Percentiles rank a stretch among this genome's conserved stretches.
These are phyloP conservation scores for Aspergillus fischeri DNA, from an alignment of 2,329 filamentous ascomycete genomes.

Conservation along the genomic window DNA sequence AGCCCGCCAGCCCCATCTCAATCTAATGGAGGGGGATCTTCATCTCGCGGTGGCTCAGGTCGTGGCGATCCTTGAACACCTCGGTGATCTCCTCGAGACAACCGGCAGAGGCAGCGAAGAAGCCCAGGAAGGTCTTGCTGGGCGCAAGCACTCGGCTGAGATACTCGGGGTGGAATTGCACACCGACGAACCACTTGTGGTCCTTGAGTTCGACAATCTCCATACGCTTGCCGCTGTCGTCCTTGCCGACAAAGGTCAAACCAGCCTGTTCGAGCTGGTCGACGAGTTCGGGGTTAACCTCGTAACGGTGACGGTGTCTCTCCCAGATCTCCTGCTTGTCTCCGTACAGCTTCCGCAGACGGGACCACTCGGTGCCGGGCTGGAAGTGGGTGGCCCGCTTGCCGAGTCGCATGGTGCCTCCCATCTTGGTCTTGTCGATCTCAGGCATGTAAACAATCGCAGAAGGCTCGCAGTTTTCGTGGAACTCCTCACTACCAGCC, in stretches of 20 bases:
- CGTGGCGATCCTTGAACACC: conserved; percentile 18
- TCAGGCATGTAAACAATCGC: conserved; percentile 94
- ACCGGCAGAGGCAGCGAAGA: conserved; percentile 73
- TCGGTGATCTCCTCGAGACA: conserved; percentile 49
- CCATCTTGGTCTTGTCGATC: conserved; percentile 68
- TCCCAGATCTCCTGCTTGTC: conserved; percentile 56
- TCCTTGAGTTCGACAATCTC: conserved; percentile 78
- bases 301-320: conserved; percentile 83
- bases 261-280: conserved; percentile 64
- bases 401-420: conserved; percentile 84
- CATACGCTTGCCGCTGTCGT: conserved; percentile 73
- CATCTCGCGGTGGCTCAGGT: conserved; percentile 14
- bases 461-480: conserved; percentile 56
- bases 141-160: conserved; percentile 69
- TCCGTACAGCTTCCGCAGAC: conserved; percentile 71
- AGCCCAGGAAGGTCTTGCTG: conserved; percentile 73
- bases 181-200: conserved; percentile 79
- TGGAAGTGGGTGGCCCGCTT: conserved; percentile 73
- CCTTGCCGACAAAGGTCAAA: conserved; percentile 73
- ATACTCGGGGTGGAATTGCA: conserved; percentile 90
- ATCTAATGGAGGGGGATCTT: conserved; percentile 4
- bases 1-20: neutral
- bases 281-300: conserved; percentile 79
- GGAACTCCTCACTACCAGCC: conserved; percentile 56
- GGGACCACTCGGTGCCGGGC: conserved; percentile 69